phyloP scores from a whole-genome alignment of 805 yeast species.

The Middelhovenomyces tepae region DNA sequence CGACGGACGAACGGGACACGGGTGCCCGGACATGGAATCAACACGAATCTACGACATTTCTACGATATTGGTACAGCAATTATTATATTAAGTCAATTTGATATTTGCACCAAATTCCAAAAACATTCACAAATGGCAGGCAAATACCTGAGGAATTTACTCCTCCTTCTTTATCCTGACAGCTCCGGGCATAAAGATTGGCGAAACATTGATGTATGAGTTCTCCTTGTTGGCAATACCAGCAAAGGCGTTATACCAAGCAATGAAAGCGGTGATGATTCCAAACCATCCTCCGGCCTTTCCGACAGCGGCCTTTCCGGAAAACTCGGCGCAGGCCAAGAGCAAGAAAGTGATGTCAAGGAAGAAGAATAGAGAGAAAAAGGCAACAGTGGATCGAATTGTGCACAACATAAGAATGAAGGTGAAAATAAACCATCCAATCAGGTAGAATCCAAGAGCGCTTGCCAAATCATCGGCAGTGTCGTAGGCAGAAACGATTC shows the following conservation, averaged over 20 bases:
- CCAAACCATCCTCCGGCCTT: conserved; percentile 61
- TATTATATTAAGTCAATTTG: too few relatives aligned
- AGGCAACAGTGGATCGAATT: conserved; percentile 55
- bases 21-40: too few relatives aligned
- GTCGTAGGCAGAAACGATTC: conserved; percentile 45
- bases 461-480: conserved; percentile 29
- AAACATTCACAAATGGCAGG: too few relatives aligned
- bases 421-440: conserved; percentile 61
- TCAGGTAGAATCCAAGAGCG: conserved; percentile 50
- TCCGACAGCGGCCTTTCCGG: conserved; percentile 32
- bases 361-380: conserved; percentile 47
- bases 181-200: conserved; percentile 41
- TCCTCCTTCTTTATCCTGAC: too few relatives aligned
- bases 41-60: too few relatives aligned
- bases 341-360: conserved; percentile 48
- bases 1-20: too few relatives aligned
- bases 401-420: conserved; percentile 46
- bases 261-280: conserved; percentile 44
- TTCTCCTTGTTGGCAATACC: conserved; percentile 52
- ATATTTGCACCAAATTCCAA: too few relatives aligned
- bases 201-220: conserved; percentile 45
- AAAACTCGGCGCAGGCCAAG: conserved; percentile 43
- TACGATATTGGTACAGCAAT: too few relatives aligned
- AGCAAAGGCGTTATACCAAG: conserved; percentile 57
- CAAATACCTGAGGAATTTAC: too few relatives aligned